Base-by-base conservation (phyloP, 2,329 filamentous ascomycete species). In the Fusarium sp. region DNA sequence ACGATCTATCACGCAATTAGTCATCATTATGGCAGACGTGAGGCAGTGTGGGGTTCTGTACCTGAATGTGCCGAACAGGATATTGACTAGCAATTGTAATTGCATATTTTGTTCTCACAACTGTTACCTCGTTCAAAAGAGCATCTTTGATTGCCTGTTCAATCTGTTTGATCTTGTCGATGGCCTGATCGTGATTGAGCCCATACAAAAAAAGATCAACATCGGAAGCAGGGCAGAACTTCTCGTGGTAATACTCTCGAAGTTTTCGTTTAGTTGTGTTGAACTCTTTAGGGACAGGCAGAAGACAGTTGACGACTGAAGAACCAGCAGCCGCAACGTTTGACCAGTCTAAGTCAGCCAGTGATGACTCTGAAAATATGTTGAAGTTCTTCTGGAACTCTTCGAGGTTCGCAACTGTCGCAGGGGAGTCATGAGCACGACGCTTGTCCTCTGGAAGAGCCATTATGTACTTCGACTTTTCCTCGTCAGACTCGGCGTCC, bases 141-240 rank as follows among this genome's bases (percentile, higher is more conserved):
- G 92, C 90, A 81, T 96, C 92, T 48, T 89, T 90, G 73, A 97
- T 87, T n/a, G 85, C 87, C 27, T 85, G 83, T 80, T 97, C 94
- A 66, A 97, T 95, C 73, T 93, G 85, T 78, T 92, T 92, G 81
- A 97, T 96, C 84, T 97, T 96, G 77, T 94, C 90, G 23, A 94
- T 84, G 2, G 93, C 94, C 78, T 95, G 84, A 52, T 94, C 89
- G 75, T 96, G 93, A 14, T 86, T 91, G 69, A 97, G 85, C 0
- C 91, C 94, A 76, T 96, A 95, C 35, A 97, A 82, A 79, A 97
- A 97, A 5, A 97, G 86, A 79, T 97, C 94, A 15, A 97, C 92
- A 79, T 97, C 94, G 8, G 93, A 95, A 3, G 94, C 93, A 1
- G 94, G 94, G 16, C 92, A 93, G 70, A 95, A 88, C 68, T 90